Percentiles rank a stretch among this genome's conserved stretches.
phyloP scores from a whole-genome alignment of 176 grass and related monocot species.

The maize (Zea mays) region DNA sequence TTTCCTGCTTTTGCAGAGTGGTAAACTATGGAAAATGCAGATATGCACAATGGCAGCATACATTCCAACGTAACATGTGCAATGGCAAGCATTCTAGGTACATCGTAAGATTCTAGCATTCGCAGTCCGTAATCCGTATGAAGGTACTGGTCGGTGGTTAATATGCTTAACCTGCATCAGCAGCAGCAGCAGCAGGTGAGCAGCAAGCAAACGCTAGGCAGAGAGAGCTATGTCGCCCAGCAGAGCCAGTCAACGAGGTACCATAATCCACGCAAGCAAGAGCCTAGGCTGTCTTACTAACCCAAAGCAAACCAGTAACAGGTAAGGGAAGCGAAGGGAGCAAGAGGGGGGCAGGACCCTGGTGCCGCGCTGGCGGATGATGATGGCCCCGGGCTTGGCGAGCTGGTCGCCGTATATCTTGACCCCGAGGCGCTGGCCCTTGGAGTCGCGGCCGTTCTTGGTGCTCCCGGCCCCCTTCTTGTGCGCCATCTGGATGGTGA shows the following conservation, averaged over 20 bases:
- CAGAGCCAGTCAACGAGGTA: not conserved
- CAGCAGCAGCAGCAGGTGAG: not conserved
- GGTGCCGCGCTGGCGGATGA: constrained; percentile 93
- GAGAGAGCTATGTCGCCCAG: not conserved
- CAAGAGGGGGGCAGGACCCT: constrained; percentile 44
- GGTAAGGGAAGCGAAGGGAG: not conserved
- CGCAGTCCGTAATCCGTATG: not conserved
- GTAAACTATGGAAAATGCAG: not conserved
- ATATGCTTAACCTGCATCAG: not conserved
- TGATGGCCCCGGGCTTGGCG: constrained; percentile 92
- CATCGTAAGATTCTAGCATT: not conserved
- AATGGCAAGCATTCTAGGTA: not conserved
- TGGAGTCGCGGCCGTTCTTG: constrained; percentile 92
- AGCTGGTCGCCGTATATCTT: constrained; percentile 96
- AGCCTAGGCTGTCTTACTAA: not conserved
- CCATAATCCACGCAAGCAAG: not conserved
- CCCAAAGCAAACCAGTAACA: not conserved
- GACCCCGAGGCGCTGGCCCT: constrained; percentile 78
- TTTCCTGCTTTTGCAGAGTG: not conserved
- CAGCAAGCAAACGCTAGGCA: not conserved
- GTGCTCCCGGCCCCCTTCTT: constrained; percentile 98
- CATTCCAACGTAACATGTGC: not conserved
- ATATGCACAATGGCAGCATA: constrained; percentile 6
- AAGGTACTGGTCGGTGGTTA: not conserved
- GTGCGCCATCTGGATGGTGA: constrained; percentile 95